phyloP scores from a whole-genome alignment of 352 stramenopile genomes.

The Globisporangium uncinulatum region DNA sequence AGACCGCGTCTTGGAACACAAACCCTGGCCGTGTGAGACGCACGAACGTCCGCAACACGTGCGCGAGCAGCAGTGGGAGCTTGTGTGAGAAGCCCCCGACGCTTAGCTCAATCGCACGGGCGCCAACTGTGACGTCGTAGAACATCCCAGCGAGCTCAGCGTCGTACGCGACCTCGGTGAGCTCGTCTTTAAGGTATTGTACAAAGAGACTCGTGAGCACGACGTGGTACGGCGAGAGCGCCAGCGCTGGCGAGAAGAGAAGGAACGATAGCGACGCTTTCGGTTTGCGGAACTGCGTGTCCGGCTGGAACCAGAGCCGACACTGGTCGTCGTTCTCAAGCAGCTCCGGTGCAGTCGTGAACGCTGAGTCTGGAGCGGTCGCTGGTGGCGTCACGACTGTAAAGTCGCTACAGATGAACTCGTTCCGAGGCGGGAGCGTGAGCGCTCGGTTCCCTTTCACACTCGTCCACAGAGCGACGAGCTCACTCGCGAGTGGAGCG shows the following conservation, averaged over 20 bases:
- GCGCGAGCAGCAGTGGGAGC: slow-evolving; percentile 68
- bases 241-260: slow-evolving; percentile 56
- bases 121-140: slow-evolving; percentile 35
- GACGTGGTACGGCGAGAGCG: slow-evolving; percentile 49
- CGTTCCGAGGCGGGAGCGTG: slow-evolving; percentile 56
- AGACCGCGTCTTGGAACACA: slow-evolving; percentile 54
- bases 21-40: slow-evolving; percentile 45
- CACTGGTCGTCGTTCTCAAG: slow-evolving; percentile 32
- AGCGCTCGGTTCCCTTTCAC: slow-evolving; percentile 27
- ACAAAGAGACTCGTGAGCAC: slow-evolving; percentile 76
- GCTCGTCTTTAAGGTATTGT: slow-evolving; percentile 74
- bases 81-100: slow-evolving; percentile 90
- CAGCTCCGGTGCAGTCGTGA: slow-evolving; percentile 3
- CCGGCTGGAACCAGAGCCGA: slow-evolving; percentile 59
- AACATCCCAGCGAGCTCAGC: slow-evolving; percentile 73
- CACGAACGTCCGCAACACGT: slow-evolving; percentile 54
- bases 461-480: slow-evolving; percentile 33
- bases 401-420: slow-evolving; percentile 79
- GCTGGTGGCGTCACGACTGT: slow-evolving; percentile 25
- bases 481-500: slow-evolving; percentile 18
- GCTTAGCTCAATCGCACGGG: slow-evolving; percentile 69
- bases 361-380: slow-evolving; percentile 1
- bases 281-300: slow-evolving; percentile 88
- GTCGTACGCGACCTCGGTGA: slow-evolving; percentile 80
- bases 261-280: slow-evolving; percentile 86